Base-by-base conservation (phyloP, 345 rosid genomes). In the Euclidium syriacum region DNA sequence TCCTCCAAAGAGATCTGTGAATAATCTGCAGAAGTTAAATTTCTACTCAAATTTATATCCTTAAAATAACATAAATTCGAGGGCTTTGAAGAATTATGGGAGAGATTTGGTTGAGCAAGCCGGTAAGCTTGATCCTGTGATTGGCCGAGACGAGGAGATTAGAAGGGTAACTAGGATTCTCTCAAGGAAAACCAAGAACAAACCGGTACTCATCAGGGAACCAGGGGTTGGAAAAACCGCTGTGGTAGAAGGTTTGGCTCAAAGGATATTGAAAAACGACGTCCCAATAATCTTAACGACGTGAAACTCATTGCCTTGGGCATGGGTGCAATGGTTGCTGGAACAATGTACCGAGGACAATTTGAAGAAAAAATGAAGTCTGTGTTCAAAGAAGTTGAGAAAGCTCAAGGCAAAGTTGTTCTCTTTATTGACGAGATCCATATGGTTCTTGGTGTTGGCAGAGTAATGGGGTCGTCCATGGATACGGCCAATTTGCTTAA, bases 141-240 rank as follows among this genome's bases (percentile, higher is more conserved):
- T 87, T 23, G 95, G 90, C 0, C 72, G 95, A 33, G 90, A 87
- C 52, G 88, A 87, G 12, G 90, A 84, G 43, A 87, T 87, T 25
- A 70, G 94, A 43, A 81, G 94, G 56, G 91, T 92, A 1, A 78
- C 87, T 5, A 71, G 96, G 70, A 92, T 92, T 44, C 85, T 92
- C 10, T 92, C 95, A 0, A 74, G 98, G 33, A 81, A 96, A 55
- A 92, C 98, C 0, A 92, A 92, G 77, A 92, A 92, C 76, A 92
- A 92, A 32, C 98, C 94, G 0, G 98, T 92, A 22, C 88, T 92
- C 14, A 92, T 92, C 29, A 96, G 98, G 29, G 96, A 89, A 48
- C 98, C 98, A 0, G 98, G 96, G 10, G 95, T 92, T 1, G 95
- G 98, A 0, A 92, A 92, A 75, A 92, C 98, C 3, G 98, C 94